A percentile compares a stretch with the other conserved stretches of the same genome.
Evolutionary conservation across 2,329 filamentous ascomycete genomes (phyloP).

Genomic region (Graphilbum sp.): DNA sequence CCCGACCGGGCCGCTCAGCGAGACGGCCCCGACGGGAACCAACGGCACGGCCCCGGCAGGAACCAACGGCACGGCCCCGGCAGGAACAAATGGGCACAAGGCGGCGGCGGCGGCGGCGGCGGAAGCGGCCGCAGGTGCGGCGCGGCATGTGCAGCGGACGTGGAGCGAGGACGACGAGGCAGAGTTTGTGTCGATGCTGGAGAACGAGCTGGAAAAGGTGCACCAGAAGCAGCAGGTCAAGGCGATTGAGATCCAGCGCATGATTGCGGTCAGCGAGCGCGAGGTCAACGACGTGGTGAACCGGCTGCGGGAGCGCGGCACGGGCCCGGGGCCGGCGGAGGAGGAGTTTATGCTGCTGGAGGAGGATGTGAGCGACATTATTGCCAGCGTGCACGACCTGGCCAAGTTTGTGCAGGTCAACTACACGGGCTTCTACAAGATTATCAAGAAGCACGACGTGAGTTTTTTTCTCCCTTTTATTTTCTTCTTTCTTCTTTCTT

Average conservation of each 20-base stretch:
- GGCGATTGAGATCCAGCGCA: conserved; percentile 82
- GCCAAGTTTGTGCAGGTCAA: conserved; percentile 98
- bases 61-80: conserved; percentile 17
- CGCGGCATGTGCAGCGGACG: conserved; percentile 18
- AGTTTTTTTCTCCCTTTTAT: conserved; percentile 17
- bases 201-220: conserved; percentile 90
- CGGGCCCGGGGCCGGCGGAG: conserved; percentile 50
- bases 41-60: conserved; percentile 9
- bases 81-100: no score
- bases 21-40: conserved; percentile 1
- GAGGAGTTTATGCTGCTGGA: conserved; percentile 91
- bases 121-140: no score
- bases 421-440: conserved; percentile 98
- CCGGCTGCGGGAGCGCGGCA: conserved; percentile 48
- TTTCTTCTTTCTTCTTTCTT: background rate
- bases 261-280: conserved; percentile 73
- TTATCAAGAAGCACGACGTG: conserved; percentile 98
- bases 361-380: conserved; percentile 91
- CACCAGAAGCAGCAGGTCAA: conserved; percentile 96
- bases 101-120: no score
- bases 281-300: conserved; percentile 81
- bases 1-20: conserved; percentile 33
- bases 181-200: conserved; percentile 70
- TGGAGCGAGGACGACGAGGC: conserved; percentile 92
- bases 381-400: conserved; percentile 93